Base-by-base conservation (phyloP, 2,329 filamentous ascomycete species). In the Lasiodiplodia gonubiensis region DNA sequence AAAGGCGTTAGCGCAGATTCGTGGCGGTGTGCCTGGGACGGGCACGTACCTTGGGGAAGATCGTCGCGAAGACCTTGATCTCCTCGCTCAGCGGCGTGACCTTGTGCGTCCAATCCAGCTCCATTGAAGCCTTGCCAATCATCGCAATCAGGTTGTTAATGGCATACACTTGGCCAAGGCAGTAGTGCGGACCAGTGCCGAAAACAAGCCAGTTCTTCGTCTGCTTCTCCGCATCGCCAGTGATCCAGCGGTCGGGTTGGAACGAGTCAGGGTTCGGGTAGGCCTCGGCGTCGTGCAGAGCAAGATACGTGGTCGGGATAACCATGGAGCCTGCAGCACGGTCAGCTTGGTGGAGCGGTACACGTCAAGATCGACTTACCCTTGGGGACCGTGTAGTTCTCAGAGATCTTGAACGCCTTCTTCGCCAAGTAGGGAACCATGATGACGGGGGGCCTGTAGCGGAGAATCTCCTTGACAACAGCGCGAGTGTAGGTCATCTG, bases 161-260 rank as follows among this genome's bases (percentile, higher is more conserved):
- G 10, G 93, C 95, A 76, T 97, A 99, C 53, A 90, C 90, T 83
- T 98, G 94, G 64, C 94, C 95, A 42, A 98, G 86, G 80, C 95
- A 99, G 84, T 98, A 97, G 82, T 98, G 95, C 73, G 95, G 92
- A 8, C 95, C 95, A 21, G 92, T 94, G 74, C 95, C 95, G 74
- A 99, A 98, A 21, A 98, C 94, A 63, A 99, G 86, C 85, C 90
- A 98, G 85, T 98, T 99, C 90, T 97, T 98, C 77, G 90, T 91
- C 72, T 94, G 91, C 79, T 91, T 88, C 80, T 97, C 94, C 14
- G 94, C 95, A 73, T 94, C 91, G 68, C 94, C 95, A 2, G 86
- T 88, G 79, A 94, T 94, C 88, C 95, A 98, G 74, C 94, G 88
- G 72, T 97, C 93, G 2, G 94, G 94, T 74, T 97, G 90, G 77